Conservation (phyloP, 2,329 filamentous ascomycete genomes). For the Exophiala dermatitidis region DNA sequence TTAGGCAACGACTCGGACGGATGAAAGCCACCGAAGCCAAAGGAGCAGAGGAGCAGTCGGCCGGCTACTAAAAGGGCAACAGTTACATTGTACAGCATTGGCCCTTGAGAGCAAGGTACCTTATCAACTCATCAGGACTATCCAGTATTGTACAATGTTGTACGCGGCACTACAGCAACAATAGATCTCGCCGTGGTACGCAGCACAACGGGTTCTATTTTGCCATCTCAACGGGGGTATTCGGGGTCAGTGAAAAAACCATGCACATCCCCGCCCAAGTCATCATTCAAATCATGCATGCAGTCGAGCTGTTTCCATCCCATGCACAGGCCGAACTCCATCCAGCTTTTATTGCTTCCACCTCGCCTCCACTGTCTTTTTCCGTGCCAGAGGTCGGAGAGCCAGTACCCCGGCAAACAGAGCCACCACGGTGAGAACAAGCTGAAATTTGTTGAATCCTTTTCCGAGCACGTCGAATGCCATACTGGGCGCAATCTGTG, state of each 20-base stretch:
- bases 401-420: slow-evolving; percentile 68
- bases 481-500: slow-evolving; percentile 75
- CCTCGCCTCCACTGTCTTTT: slow-evolving; percentile 24
- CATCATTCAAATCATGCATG: background rate
- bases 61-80: no score
- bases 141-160: no score
- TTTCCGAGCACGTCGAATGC: slow-evolving; percentile 89
- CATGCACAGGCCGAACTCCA: background rate
- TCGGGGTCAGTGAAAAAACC: background rate
- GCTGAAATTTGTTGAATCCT: slow-evolving; percentile 83
- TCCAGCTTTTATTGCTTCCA: slow-evolving; percentile 20
- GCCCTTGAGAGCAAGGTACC: no score
- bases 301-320: background rate
- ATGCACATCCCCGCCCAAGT: background rate
- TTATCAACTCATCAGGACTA: no score
- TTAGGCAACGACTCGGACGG: no score
- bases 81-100: no score
- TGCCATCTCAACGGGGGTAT: slow-evolving; percentile 1
- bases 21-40: no score
- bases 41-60: no score
- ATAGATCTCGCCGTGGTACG: no score
- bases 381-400: slow-evolving; percentile 74
- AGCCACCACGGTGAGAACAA: slow-evolving; percentile 75
- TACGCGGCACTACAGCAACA: no score
- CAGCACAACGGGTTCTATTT: background rate